Evolutionary conservation across 345 rosid genomes (phyloP).

Genomic region (Syzygium aqueum): DNA sequence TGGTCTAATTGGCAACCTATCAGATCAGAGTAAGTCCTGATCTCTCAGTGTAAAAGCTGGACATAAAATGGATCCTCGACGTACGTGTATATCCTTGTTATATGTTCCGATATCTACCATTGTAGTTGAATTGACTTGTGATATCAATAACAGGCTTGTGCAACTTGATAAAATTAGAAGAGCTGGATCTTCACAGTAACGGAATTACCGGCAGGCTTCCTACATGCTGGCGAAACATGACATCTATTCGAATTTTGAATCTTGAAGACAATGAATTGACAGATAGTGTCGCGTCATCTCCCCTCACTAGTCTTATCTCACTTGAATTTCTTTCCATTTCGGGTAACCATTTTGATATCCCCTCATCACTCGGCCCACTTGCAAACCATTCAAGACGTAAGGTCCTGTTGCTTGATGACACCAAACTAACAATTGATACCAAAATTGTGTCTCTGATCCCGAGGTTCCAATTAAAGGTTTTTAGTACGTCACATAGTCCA

Average conservation of each 20-base stretch:
- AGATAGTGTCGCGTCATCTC: neutral
- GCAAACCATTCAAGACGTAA: neutral
- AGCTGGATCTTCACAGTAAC: neutral
- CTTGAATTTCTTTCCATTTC: neutral
- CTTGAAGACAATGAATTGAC: neutral
- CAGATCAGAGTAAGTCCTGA: neutral
- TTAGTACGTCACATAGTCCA: neutral
- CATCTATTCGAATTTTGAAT: neutral
- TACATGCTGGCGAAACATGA: neutral
- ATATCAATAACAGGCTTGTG: neutral
- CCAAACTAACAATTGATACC: neutral
- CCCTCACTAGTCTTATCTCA: neutral
- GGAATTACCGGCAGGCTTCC: fast-evolving
- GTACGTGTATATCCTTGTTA: neutral
- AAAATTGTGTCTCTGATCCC: neutral
- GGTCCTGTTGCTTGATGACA: neutral
- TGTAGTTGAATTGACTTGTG: neutral
- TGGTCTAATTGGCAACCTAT: neutral
- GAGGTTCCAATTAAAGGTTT: neutral
- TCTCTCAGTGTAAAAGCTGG: fast-evolving
- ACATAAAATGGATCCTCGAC: no score
- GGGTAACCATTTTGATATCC: neutral
- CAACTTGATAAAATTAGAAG: neutral
- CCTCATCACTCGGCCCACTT: neutral
- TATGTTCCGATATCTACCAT: neutral